These are phyloP conservation scores for Tolypocladium tropicale DNA, from an alignment of 2,329 filamentous ascomycete species.

Conservation along the genomic window DNA sequence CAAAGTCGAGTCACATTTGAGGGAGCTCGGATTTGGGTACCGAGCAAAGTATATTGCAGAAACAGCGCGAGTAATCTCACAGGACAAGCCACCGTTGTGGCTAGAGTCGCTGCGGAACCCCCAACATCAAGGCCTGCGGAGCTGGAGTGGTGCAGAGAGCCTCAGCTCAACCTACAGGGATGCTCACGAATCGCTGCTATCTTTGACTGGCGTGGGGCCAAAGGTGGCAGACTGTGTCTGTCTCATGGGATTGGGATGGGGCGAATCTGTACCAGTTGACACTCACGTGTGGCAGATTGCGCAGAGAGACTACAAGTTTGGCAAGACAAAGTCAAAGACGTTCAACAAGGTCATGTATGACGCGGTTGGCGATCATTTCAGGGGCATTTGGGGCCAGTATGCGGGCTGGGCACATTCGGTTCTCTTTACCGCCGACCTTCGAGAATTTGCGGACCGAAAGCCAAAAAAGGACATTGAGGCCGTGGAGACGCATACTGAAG, in stretches of 20 bases:
- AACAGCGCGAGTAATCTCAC: constrained; percentile 66
- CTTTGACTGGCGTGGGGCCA: constrained; percentile 80
- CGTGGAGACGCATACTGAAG: neutral
- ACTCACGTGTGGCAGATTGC: constrained; percentile 99
- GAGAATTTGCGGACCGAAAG: constrained; percentile 64
- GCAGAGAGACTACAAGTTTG: constrained; percentile 88
- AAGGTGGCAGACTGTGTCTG: constrained; percentile 97
- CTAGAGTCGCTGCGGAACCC: constrained; percentile 70
- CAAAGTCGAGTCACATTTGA: constrained; percentile 70
- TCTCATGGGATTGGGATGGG: constrained; percentile 93
- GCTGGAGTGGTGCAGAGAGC: constrained; percentile 27
- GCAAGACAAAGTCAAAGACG: constrained; percentile 72
- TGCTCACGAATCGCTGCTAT: constrained; percentile 71
- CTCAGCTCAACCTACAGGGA: constrained; percentile 55
- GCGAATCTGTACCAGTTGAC: constrained; percentile 88
- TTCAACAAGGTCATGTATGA: constrained; percentile 84
- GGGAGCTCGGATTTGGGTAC: constrained; percentile 86
- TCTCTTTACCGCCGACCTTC: constrained; percentile 86
- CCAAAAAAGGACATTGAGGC: constrained; percentile 5
- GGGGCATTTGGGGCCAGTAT: constrained; percentile 80
- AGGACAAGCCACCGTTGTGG: constrained; percentile 62
- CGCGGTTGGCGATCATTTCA: constrained; percentile 82
- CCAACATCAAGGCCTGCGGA: constrained; percentile 42
- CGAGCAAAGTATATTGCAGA: constrained; percentile 84
- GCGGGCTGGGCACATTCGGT: constrained; percentile 98